Evolutionary conservation across 768 basidiomycete species (phyloP).

Genomic region (Tephrocybe sp.): DNA sequence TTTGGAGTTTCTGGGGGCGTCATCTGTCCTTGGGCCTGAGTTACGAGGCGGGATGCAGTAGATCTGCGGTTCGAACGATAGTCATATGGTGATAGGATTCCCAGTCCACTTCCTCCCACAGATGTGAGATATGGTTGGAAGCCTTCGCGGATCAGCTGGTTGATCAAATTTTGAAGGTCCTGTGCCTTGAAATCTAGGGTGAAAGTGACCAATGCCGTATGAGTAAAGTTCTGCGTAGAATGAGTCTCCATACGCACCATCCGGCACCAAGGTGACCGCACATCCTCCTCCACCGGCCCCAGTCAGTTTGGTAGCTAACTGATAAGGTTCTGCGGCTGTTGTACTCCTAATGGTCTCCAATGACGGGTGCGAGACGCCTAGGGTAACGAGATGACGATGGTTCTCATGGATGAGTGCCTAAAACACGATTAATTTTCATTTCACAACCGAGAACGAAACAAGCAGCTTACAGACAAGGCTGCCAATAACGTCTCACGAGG

Average conservation of each 20-base stretch:
- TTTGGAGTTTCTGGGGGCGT: slow-evolving; percentile 50
- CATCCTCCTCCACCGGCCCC: slow-evolving; percentile 99
- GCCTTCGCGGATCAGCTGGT: slow-evolving; percentile 54
- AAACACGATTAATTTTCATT: slow-evolving; percentile 13
- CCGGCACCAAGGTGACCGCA: slow-evolving; percentile 91
- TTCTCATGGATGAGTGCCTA: slow-evolving; percentile 87
- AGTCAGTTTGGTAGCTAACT: slow-evolving; percentile 88
- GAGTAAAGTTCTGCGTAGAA: slow-evolving; percentile 9
- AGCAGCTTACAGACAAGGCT: slow-evolving; percentile 63
- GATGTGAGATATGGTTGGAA: slow-evolving; percentile 88
- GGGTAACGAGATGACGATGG: slow-evolving; percentile 75
- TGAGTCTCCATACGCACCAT: slow-evolving; percentile 53
- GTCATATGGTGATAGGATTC: slow-evolving; percentile 68
- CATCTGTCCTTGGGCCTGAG: slow-evolving; percentile 34
- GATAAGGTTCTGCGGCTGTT: slow-evolving; percentile 61
- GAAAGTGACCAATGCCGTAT: slow-evolving; percentile 12
- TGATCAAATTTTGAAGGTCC: slow-evolving; percentile 55
- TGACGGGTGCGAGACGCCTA: slow-evolving; percentile 89
- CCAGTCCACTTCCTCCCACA: slow-evolving; percentile 91
- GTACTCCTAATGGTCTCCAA: slow-evolving; percentile 79
- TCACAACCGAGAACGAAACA: neutral
- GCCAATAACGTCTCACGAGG: slow-evolving; percentile 62
- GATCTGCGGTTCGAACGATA: slow-evolving; percentile 38
- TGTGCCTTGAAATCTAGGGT: slow-evolving; percentile 67
- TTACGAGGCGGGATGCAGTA: slow-evolving; percentile 17